Evolutionary conservation across 2,329 filamentous ascomycete species (phyloP), one percentile per base, ranked within the genome.

Genomic region (Aspergillus melleus): DNA sequence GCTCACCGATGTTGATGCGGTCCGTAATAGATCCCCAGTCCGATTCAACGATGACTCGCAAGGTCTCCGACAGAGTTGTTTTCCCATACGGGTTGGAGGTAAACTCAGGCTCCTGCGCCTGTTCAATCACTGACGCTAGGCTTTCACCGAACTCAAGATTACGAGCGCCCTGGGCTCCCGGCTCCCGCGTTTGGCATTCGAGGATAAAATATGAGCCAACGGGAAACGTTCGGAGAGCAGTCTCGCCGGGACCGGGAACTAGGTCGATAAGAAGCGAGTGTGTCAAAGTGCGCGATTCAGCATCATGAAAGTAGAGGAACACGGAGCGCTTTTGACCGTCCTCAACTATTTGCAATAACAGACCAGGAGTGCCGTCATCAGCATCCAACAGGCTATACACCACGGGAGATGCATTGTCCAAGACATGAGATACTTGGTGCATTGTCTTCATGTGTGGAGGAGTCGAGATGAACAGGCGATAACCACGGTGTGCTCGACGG

Each of bases 1-100:
- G 19, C 44, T 47, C 44, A 47, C 52, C 36, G 16, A 54, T 24
- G n/a, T 54, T 54, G 2, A 54, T 54, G n/a, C 52, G 52, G n/a
- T 54, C 52, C 9, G 52, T 46, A 2, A 54, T 29, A 3, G 24
- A 54, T 4, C 52, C 36, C 52, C 52, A 54, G 14, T 29, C 26
- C 2, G 32, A 24, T 26, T 42, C 22, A 12, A 54, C 20, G 12
- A 46, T n/a, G 4, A 54, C 36, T 20, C 52, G 12, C 36, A 54
- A 12, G 1, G 3, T 46, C 16, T 46, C 52, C 6, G 52, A 54
- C 16, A 39, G 12, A 19, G 46, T 44, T 6, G 52, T 54, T 10
- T 54, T 54, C 4, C 52, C 36, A 6, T 54, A 54, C 16, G 52
- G 32, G 20, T 19, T 54, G 20, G 19, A 14, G 1, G 16, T 42